phyloP scores from a whole-genome alignment of 148 eudicot species.

The Rheum nobile region DNA sequence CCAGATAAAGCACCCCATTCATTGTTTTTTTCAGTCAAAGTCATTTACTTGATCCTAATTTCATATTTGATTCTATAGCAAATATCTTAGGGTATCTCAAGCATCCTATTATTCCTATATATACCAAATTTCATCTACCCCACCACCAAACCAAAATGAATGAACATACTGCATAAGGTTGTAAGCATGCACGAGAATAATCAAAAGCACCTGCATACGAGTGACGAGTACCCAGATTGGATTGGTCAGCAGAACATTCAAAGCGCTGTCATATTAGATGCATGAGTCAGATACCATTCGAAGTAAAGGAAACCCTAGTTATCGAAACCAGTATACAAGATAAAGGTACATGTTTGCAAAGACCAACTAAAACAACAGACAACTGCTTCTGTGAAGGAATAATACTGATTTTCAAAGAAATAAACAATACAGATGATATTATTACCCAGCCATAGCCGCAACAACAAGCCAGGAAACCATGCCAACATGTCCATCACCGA shows the following conservation, averaged over 20 bases:
- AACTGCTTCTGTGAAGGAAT: neutral
- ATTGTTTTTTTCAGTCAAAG: neutral
- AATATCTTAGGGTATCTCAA: neutral
- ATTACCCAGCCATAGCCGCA: slow-evolving; percentile 88
- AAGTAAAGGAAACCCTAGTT: neutral
- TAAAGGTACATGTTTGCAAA: neutral
- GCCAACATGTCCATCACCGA: slow-evolving; percentile 81
- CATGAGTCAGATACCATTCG: slow-evolving; percentile 8
- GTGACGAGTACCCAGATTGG: slow-evolving; percentile 98
- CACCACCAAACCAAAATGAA: neutral
- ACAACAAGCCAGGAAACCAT: slow-evolving; percentile 84
- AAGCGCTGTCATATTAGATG: slow-evolving; percentile 40
- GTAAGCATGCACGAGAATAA: neutral
- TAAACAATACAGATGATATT: neutral
- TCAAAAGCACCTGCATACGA: slow-evolving; percentile 76
- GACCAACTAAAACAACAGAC: neutral
- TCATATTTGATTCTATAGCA: neutral
- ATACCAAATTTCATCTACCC: neutral
- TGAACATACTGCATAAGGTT: neutral
- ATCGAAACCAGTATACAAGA: neutral
- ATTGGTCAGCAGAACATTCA: slow-evolving; percentile 80
- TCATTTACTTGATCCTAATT: neutral
- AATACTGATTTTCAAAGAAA: neutral
- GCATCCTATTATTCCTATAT: neutral
- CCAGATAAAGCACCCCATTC: neutral